Conservation (phyloP, 2,329 filamentous ascomycete species). For the Didymella sp. region DNA sequence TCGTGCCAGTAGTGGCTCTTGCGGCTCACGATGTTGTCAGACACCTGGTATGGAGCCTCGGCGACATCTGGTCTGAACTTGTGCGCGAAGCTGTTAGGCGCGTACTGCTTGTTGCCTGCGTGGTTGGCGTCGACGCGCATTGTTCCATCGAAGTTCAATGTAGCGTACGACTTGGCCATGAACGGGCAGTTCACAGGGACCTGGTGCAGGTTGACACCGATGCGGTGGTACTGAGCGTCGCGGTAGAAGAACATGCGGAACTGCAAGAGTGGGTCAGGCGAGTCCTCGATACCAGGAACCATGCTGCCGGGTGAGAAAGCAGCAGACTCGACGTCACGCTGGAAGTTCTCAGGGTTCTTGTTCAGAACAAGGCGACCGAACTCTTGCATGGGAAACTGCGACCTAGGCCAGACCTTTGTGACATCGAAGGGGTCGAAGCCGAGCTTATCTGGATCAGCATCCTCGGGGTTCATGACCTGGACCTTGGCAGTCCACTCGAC, state of each 20-base stretch:
- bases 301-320: conserved; percentile 59
- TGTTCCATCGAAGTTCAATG: background rate
- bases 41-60: conserved; percentile 59
- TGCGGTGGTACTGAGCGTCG: conserved; percentile 60
- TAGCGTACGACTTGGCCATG: background rate
- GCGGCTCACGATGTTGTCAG: conserved; percentile 58
- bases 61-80: conserved; percentile 55
- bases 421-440: conserved; percentile 62
- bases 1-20: conserved; percentile 64
- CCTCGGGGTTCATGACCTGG: conserved; percentile 56
- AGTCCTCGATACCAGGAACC: conserved; percentile 60
- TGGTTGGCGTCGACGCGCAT: background rate
- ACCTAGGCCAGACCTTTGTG: conserved; percentile 61
- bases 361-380: conserved; percentile 61
- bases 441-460: conserved; percentile 57
- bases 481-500: conserved; percentile 55
- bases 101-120: background rate
- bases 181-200: conserved; percentile 56
- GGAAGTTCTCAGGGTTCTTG: conserved; percentile 62
- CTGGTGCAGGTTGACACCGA: conserved; percentile 62
- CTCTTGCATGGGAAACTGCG: conserved; percentile 58
- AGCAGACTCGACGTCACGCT: conserved; percentile 50
- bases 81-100: background rate
- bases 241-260: conserved; percentile 41
- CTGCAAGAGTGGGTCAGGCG: conserved; percentile 30